A percentile compares a stretch with the other conserved stretches of the same genome.
phyloP scores from a whole-genome alignment of 768 basidiomycete species.

The Gelatoporia subvermispora region DNA sequence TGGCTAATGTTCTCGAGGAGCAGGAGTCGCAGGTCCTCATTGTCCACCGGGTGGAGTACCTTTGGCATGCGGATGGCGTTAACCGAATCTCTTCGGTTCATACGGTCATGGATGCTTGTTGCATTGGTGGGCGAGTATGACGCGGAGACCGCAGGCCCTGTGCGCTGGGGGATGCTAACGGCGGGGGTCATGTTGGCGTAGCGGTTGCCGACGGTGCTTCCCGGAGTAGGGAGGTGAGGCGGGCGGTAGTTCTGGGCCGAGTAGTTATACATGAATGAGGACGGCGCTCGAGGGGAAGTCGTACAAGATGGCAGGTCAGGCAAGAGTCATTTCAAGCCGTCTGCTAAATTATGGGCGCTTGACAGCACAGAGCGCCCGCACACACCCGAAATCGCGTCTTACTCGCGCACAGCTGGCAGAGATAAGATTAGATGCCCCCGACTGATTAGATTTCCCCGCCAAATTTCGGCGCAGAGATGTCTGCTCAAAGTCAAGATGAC shows the following conservation, averaged over 20 bases:
- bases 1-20: slow-evolving; percentile 94
- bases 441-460: slow-evolving; percentile 8
- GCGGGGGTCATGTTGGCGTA: slow-evolving; percentile 40
- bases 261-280: too few species aligned
- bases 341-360: neutral
- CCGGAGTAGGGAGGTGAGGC: too few species aligned
- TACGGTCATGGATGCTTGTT: slow-evolving; percentile 41
- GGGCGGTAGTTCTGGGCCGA: too few species aligned
- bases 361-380: too few species aligned
- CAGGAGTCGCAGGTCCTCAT: slow-evolving; percentile 75
- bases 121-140: slow-evolving; percentile 45
- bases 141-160: slow-evolving; percentile 36
- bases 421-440: slow-evolving; percentile 17
- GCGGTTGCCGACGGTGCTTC: too few species aligned
- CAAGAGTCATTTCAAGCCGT: neutral
- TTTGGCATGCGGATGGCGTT: slow-evolving; percentile 49
- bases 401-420: too few species aligned
- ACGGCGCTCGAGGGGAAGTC: neutral
- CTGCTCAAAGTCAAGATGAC: slow-evolving; percentile 3
- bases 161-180: slow-evolving; percentile 36
- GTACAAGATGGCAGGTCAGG: neutral
- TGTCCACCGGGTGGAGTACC: slow-evolving; percentile 78
- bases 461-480: neutral
- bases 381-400: too few species aligned
- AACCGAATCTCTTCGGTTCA: slow-evolving; percentile 31